Evolutionary conservation across 129 eudicot species (phyloP), one percentile per base, ranked within the genome.

Genomic region (Arctium minus): DNA sequence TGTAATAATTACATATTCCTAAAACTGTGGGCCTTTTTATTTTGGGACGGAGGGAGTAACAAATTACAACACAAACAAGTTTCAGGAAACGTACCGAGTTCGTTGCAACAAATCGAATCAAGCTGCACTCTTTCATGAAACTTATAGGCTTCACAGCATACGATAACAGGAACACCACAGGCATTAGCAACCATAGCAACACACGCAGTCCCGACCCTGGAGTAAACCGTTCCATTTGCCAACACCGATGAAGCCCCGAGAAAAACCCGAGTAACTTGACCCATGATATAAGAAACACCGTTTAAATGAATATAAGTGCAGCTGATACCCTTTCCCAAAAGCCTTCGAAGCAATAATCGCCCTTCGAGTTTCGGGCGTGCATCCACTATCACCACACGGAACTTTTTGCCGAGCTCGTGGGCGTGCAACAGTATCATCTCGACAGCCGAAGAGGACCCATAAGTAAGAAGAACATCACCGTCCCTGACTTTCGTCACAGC

Each of bases 131-230:
- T 79, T 83, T 96, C 98, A 78, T 96, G 98, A 85, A 96, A 96
- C 78, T 96, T 96, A 89, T 93, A 96, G 11, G 99, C 99, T 89
- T 96, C 99, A 81, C 98, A 96, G 60, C 99, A 96, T 30, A 96
- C 88, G 46, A 96, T 85, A 74, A 96, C 98, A 0, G 99, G 99
- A 82, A 96, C 92, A 77, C 79, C 92, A 81, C 93, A 93, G 10
- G 93, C 96, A 87, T 93, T 93, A 75, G 99, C 99, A 79, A 96
- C 98, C 99, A 96, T 96, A 70, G 99, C 99, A 75, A 96, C 94
- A 86, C 89, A 90, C 2, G 99, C 99, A 60, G 98, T 96, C 60
- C 99, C 99, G 30, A 96, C 99, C 85, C 99, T 85, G 32, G 98
- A 92, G 84, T 96, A 92, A 74, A 93, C 97, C 1, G 99, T 93